Evolutionary conservation across 2,329 filamentous ascomycete genomes (phyloP).

Genomic region (Diaporthe sp.): DNA sequence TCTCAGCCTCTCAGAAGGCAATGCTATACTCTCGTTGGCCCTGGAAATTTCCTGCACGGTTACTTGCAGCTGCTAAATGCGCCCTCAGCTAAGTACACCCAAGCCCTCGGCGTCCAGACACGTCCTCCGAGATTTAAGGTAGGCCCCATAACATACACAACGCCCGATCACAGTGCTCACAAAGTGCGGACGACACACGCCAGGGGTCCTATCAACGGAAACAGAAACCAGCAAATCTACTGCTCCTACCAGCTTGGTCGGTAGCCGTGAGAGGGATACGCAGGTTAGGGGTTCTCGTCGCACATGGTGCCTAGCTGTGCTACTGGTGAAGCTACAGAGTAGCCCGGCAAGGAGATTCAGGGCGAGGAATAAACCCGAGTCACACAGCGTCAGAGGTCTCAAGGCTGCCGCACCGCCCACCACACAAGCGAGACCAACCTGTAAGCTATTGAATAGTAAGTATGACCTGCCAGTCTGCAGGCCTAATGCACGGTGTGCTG

Average conservation of each 20-base stretch:
- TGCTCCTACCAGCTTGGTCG: not conserved
- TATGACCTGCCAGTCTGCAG: not conserved
- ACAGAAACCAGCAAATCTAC: not conserved
- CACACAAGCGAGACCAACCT: not conserved
- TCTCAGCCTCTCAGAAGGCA: not conserved
- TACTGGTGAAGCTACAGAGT: not conserved
- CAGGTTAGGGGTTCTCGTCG: not conserved
- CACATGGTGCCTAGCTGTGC: not conserved
- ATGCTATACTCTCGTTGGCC: not conserved
- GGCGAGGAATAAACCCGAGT: not conserved
- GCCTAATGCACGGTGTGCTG: not conserved
- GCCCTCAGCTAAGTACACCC: not conserved
- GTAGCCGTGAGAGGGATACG: not conserved
- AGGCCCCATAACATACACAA: not conserved
- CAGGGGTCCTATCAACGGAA: not conserved
- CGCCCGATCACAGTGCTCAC: not conserved
- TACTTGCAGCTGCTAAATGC: constrained; percentile 7
- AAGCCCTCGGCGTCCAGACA: not conserved
- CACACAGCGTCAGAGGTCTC: constrained; percentile 10
- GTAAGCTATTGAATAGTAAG: not conserved
- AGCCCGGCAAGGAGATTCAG: not conserved
- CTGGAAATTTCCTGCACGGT: not conserved
- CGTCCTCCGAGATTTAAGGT: not conserved
- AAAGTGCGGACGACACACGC: not conserved
- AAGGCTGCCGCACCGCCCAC: not conserved